A percentile compares a stretch with the other conserved stretches of the same genome.
These are phyloP conservation scores for Termitomyces sp. DNA, from an alignment of 768 basidiomycete species.

Conservation along the genomic window DNA sequence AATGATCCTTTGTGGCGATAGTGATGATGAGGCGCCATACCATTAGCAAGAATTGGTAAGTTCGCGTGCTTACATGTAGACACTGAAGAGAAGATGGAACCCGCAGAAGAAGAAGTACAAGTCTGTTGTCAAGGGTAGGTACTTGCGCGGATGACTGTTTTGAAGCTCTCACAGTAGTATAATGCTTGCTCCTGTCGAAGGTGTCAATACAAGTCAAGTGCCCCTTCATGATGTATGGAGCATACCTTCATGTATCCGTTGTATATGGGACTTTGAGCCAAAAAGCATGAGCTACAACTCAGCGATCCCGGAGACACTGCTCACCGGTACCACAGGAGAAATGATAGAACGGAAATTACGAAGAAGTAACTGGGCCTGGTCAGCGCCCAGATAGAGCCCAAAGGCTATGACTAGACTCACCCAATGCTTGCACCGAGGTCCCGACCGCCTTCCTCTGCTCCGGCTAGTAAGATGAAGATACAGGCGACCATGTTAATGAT, in stretches of 20 bases:
- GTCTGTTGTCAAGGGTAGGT: slow-evolving; percentile 50
- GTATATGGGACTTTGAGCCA: slow-evolving; percentile 76
- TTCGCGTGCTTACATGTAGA: slow-evolving; percentile 73
- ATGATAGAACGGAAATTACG: slow-evolving; percentile 74
- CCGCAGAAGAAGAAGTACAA: slow-evolving; percentile 96
- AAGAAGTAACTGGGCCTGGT: slow-evolving; percentile 62
- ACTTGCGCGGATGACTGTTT: slow-evolving; percentile 22
- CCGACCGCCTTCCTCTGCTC: slow-evolving; percentile 69
- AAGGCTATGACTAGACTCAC: slow-evolving; percentile 40
- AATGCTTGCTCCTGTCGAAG: slow-evolving; percentile 77
- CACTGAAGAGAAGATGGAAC: slow-evolving; percentile 89
- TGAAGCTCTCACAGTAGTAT: slow-evolving; percentile 75
- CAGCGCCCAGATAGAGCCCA: slow-evolving; percentile 18
- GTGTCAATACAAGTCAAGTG: slow-evolving; percentile 17
- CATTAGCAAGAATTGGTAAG: slow-evolving; percentile 18
- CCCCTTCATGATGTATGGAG: slow-evolving; percentile 14
- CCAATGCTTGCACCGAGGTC: slow-evolving; percentile 82
- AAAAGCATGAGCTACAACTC: not conserved
- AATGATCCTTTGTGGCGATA: slow-evolving; percentile 66
- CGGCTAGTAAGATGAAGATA: slow-evolving; percentile 79
- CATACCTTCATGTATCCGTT: slow-evolving; percentile 95
- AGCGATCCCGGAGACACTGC: slow-evolving; percentile 21
- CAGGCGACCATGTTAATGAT: slow-evolving; percentile 89
- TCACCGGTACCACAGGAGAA: slow-evolving; percentile 94
- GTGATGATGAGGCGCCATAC: slow-evolving; percentile 25